These are phyloP conservation scores for Polytrichum formosum DNA, from an alignment of 225 moss, liverwort and hornwort species.

Conservation along the genomic window DNA sequence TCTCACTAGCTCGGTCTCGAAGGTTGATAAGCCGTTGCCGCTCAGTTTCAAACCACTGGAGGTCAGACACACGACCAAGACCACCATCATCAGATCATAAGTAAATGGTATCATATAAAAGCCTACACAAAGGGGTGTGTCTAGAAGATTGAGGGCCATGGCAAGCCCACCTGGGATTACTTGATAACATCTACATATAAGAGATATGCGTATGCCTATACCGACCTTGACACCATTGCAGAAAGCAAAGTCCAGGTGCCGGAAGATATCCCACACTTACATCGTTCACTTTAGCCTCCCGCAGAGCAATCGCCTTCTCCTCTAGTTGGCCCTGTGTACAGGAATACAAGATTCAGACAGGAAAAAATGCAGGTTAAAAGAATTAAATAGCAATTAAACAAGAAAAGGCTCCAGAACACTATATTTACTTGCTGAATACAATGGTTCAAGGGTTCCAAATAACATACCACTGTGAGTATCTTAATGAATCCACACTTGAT, in stretches of 20 bases:
- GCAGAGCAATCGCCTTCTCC: constrained; percentile 77
- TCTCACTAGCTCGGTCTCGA: constrained; percentile 91
- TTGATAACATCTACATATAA: no score
- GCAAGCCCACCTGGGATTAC: no score
- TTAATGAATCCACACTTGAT: constrained; percentile 96
- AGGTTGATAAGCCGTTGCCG: constrained; percentile 80
- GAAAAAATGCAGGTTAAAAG: neutral
- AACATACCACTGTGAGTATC: constrained; percentile 67
- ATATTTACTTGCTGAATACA: neutral
- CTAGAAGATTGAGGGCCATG: neutral
- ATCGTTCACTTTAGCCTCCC: constrained; percentile 90
- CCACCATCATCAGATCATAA: no score
- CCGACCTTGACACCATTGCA: no score
- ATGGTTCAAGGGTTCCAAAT: no score
- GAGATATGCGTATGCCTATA: no score
- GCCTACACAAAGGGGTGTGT: neutral
- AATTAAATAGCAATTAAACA: neutral
- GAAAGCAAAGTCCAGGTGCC: no score
- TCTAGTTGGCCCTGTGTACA: constrained; percentile 73
- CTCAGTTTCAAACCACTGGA: constrained; percentile 97
- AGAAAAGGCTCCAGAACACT: neutral
- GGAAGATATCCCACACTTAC: constrained; percentile 35
- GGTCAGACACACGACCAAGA: neutral
- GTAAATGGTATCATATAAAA: no score
- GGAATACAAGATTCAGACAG: neutral